These are phyloP conservation scores for Podaxis carcinomalis DNA, from an alignment of 768 basidiomycete species.

Conservation along the genomic window DNA sequence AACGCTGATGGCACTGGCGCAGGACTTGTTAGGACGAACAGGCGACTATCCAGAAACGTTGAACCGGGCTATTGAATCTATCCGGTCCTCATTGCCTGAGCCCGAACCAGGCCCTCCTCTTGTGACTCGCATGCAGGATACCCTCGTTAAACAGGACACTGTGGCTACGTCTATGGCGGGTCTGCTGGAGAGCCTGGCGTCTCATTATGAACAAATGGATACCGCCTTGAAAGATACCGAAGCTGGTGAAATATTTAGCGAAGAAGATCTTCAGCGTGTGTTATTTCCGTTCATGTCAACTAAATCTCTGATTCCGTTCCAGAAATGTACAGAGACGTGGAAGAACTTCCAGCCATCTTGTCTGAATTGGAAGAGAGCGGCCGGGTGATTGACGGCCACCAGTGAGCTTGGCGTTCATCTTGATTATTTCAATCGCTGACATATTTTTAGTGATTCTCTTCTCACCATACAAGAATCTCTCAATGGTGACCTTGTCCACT, in stretches of 20 bases:
- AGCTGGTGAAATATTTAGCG: conserved; percentile 59
- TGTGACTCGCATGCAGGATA: conserved; percentile 38
- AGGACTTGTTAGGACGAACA: conserved; percentile 63
- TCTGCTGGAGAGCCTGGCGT: conserved; percentile 65
- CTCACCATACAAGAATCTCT: conserved; percentile 35
- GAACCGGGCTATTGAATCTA: conserved; percentile 46
- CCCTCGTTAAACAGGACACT: conserved; percentile 52
- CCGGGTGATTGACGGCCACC: conserved; percentile 44
- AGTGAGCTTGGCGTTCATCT: conserved; percentile 38
- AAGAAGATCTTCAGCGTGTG: conserved; percentile 67
- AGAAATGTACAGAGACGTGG: conserved; percentile 82
- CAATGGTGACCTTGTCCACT: conserved; percentile 45
- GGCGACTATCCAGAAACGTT: conserved; percentile 68
- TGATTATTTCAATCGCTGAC: neutral
- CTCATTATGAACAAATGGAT: conserved; percentile 78
- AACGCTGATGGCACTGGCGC: neutral
- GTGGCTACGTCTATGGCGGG: conserved; percentile 65
- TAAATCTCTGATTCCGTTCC: conserved; percentile 1
- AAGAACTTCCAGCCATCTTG: conserved; percentile 74
- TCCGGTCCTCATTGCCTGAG: conserved; percentile 47
- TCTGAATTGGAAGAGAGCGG: conserved; percentile 62
- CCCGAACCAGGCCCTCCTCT: conserved; percentile 11
- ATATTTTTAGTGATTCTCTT: conserved; percentile 44
- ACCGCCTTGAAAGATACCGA: conserved; percentile 63
- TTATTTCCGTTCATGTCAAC: neutral